Conservation (phyloP, 495 filamentous ascomycete genomes). For the Aspergillus bridgeri region DNA sequence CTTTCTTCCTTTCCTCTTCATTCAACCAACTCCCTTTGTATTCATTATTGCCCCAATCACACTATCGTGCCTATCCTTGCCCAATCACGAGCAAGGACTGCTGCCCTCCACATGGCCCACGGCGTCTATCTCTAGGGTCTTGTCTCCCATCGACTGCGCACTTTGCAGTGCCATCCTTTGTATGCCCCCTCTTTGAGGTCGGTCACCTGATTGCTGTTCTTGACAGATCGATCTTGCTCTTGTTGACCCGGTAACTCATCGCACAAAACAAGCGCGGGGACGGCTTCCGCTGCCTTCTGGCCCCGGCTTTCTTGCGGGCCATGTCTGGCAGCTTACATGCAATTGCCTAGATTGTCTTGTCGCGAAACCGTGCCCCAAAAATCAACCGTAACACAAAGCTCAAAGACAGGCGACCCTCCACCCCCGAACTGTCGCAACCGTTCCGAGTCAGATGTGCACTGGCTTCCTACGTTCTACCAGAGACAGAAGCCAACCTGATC, state of each 20-base stretch:
- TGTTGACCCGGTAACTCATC: background rate
- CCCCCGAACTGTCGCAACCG: background rate
- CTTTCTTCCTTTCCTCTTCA: background rate
- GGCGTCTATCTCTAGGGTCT: background rate
- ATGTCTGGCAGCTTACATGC: background rate
- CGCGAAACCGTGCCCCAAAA: background rate
- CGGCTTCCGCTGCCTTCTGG: background rate
- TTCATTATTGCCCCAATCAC: background rate
- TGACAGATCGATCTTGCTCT: too few relatives aligned
- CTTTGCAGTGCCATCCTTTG: background rate
- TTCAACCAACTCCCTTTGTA: background rate
- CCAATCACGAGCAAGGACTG: background rate
- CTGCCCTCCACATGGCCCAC: conserved; percentile 3
- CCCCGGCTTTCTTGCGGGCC: background rate
- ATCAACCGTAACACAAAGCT: background rate
- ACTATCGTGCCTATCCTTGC: background rate
- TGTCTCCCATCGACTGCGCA: background rate
- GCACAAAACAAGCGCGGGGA: background rate
- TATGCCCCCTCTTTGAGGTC: background rate
- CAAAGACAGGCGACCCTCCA: background rate
- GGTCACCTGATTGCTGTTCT: background rate
- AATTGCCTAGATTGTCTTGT: background rate
- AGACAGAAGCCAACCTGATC: background rate
- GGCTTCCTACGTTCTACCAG: background rate
- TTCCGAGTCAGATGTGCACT: background rate